Conservation (phyloP, 2,329 filamentous ascomycete species). For the Cytospora schulzeri region DNA sequence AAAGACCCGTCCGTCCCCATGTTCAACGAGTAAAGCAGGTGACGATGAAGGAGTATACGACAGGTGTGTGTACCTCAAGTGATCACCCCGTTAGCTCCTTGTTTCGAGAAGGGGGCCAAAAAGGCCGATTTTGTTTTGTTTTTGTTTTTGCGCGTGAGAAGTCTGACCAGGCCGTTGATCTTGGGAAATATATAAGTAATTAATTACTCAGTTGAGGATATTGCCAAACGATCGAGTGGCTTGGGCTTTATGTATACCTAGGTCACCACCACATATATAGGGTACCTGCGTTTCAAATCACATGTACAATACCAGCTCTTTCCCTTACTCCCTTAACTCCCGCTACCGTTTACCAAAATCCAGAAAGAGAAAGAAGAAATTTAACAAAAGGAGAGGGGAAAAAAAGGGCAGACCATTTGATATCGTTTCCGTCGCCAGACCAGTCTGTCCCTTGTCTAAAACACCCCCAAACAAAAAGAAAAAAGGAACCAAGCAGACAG, state of each 20-base stretch:
- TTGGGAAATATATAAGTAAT: neutral
- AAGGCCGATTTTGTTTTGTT: too few species aligned
- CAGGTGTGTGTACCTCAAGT: neutral
- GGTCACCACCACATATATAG: neutral
- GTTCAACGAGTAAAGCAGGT: neutral
- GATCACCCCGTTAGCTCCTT: too few species aligned
- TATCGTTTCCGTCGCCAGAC: neutral
- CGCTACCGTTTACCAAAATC: neutral
- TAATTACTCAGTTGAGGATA: neutral
- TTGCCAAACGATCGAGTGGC: neutral
- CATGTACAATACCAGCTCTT: conserved; percentile 1
- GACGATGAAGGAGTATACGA: neutral
- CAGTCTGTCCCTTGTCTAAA: neutral
- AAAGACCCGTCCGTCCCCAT: neutral
- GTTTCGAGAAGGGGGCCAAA: too few species aligned
- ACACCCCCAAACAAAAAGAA: neutral
- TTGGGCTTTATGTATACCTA: neutral
- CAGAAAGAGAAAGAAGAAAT: neutral
- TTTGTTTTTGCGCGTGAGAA: too few species aligned
- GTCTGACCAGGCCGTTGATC: neutral
- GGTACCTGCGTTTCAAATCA: neutral
- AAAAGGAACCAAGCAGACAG: too few species aligned
- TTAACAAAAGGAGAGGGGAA: neutral
- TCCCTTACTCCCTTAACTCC: conserved; percentile 6
- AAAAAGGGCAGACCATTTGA: neutral